Percentiles rank a stretch among this genome's conserved stretches.
These are phyloP conservation scores for Trichoderma brevicompactum DNA, from an alignment of 2,329 filamentous ascomycete genomes.

Conservation along the genomic window DNA sequence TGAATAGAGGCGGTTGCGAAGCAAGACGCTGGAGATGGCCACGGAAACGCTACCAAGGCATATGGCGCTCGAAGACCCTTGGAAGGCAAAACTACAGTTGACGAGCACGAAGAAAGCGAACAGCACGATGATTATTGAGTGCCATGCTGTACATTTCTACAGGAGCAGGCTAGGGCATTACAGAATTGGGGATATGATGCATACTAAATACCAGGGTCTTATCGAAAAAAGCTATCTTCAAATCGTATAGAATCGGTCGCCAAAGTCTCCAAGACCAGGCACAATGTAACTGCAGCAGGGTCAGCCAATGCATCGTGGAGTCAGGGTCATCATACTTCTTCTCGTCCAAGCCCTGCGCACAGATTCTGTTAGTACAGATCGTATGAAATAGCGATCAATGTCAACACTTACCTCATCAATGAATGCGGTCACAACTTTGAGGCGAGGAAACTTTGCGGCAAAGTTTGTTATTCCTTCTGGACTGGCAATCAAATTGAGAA, in stretches of 20 bases:
- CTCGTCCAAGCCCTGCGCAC: slow-evolving; percentile 76
- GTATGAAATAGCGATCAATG: background rate
- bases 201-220: slow-evolving; percentile 5
- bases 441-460: slow-evolving; percentile 82
- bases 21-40: slow-evolving; percentile 43
- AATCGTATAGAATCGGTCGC: slow-evolving; percentile 93
- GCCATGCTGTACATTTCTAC: slow-evolving; percentile 15
- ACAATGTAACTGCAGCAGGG: slow-evolving; percentile 77
- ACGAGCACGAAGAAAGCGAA: slow-evolving; percentile 57
- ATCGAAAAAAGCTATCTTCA: slow-evolving; percentile 45
- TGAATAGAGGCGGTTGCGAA: slow-evolving; percentile 56
- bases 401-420: slow-evolving; percentile 70
- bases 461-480: slow-evolving; percentile 91
- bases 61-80: slow-evolving; percentile 34
- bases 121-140: slow-evolving; percentile 61
- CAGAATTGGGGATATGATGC: slow-evolving; percentile 18
- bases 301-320: slow-evolving; percentile 42
- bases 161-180: slow-evolving; percentile 10
- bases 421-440: slow-evolving; percentile 93
- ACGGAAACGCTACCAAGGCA: slow-evolving; percentile 37
- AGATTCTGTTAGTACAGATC: slow-evolving; percentile 26
- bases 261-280: slow-evolving; percentile 92
- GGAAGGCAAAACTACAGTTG: slow-evolving; percentile 37
- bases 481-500: slow-evolving; percentile 97
- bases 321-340: slow-evolving; percentile 74